Percentiles rank a stretch among this genome's conserved stretches.
These are phyloP conservation scores for Chloranthus sessilifolius DNA, from an alignment of 164 flowering plant species.

Conservation along the genomic window DNA sequence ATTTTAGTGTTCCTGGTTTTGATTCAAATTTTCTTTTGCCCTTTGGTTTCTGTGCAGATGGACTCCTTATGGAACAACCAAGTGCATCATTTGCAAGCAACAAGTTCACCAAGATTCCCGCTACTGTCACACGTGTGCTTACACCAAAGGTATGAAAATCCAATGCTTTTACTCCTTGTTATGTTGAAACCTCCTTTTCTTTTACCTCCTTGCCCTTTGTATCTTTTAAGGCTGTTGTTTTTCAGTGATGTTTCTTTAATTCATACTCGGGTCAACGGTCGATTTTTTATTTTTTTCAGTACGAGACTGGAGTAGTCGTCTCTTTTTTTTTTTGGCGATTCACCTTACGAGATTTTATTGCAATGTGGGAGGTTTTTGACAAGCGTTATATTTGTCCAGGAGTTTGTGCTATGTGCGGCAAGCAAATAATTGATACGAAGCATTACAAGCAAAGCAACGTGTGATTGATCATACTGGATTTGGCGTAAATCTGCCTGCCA, in stretches of 20 bases:
- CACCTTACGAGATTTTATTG: background rate
- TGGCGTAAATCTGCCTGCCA: background rate
- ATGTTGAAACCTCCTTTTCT: background rate
- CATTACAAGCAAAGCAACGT: slow-evolving; percentile 90
- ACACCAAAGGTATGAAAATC: slow-evolving; percentile 64
- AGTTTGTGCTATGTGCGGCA: slow-evolving; percentile 97
- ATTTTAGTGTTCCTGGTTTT: slow-evolving; percentile 3
- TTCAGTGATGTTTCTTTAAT: background rate
- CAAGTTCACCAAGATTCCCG: slow-evolving; percentile 93
- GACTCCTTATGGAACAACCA: slow-evolving; percentile 88
- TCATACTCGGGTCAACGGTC: too few relatives aligned
- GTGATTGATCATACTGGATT: slow-evolving; percentile 16
- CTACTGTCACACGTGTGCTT: slow-evolving; percentile 98
- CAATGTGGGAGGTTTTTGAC: background rate
- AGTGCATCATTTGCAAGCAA: slow-evolving; percentile 98
- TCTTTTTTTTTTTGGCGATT: background rate
- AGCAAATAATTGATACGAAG: slow-evolving; percentile 92
- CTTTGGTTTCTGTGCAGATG: slow-evolving; percentile 45
- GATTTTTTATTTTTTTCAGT: background rate
- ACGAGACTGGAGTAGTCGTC: background rate
- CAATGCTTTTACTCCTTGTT: too few relatives aligned
- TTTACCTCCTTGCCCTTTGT: background rate
- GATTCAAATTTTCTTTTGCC: background rate
- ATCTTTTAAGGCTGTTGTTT: background rate
- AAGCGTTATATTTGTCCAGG: slow-evolving; percentile 42